Evolutionary conservation across 2,329 filamentous ascomycete species (phyloP).

Genomic region (Gaeumannomyces tritici): DNA sequence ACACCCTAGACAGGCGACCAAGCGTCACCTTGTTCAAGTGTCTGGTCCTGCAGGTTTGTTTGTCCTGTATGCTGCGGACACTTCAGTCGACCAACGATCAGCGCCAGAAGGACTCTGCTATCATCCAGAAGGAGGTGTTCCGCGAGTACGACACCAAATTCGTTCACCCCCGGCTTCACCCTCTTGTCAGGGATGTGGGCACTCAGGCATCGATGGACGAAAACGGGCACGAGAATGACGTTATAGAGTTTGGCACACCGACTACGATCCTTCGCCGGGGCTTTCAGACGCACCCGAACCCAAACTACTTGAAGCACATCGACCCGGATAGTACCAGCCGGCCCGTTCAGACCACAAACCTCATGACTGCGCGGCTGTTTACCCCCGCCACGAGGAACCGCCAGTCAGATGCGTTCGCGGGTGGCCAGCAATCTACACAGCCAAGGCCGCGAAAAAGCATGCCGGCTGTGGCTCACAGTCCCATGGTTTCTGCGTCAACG

Average conservation of each 20-base stretch:
- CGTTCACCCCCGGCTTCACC: constrained; percentile 82
- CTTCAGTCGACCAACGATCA: constrained; percentile 68
- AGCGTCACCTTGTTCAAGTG: constrained; percentile 81
- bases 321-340: constrained; percentile 48
- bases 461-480: constrained; percentile 3
- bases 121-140: constrained; percentile 86
- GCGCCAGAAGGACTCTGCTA: constrained; percentile 72
- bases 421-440: constrained; percentile 4
- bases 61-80: constrained; percentile 69
- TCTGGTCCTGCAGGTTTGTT: constrained; percentile 61
- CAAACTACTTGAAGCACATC: constrained; percentile 64
- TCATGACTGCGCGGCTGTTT: constrained; percentile 30
- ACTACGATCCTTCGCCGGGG: constrained; percentile 59
- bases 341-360: constrained; percentile 22
- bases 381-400: constrained; percentile 25
- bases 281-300: constrained; percentile 76
- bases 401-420: constrained; percentile 23
- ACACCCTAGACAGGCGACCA: constrained; percentile 64
- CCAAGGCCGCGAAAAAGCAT: constrained; percentile 12
- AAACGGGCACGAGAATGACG: constrained; percentile 30
- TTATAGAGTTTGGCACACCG: constrained; percentile 41
- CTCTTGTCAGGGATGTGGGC: constrained; percentile 65
- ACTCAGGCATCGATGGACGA: constrained; percentile 59
- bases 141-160: constrained; percentile 95
- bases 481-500: constrained; percentile 1